Conservation (phyloP, 148 eudicot species). For the Rhododendron griersonianum region DNA sequence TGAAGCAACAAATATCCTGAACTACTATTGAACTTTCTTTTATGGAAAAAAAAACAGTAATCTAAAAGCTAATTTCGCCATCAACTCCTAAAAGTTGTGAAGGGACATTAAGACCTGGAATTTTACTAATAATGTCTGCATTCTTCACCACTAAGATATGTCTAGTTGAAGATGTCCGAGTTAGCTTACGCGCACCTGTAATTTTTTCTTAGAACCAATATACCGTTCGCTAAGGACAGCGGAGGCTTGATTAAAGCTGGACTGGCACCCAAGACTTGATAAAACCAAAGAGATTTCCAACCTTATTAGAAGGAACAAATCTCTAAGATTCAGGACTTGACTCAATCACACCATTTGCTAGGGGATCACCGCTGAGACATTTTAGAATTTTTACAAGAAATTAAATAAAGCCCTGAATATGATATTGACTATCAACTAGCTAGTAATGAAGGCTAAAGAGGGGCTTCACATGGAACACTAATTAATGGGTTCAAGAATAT, state of each 20-base stretch:
- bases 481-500: background rate
- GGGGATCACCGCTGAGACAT: background rate
- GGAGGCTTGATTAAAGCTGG: background rate
- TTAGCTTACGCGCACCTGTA: background rate
- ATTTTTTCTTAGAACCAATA: background rate
- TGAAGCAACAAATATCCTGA: background rate
- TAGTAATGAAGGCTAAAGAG: background rate
- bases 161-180: background rate
- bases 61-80: conserved; percentile 6
- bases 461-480: background rate
- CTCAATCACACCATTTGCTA: no score
- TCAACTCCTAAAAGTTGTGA: conserved; percentile 7
- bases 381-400: background rate
- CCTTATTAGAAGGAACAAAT: background rate
- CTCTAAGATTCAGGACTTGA: background rate
- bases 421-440: background rate
- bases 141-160: conserved; percentile 9
- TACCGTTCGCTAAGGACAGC: background rate
- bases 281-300: background rate
- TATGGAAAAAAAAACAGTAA: conserved; percentile 2
- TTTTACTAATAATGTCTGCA: background rate
- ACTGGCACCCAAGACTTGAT: background rate
- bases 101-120: background rate
- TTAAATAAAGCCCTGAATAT: background rate
- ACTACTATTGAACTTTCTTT: conserved; percentile 3